Percentiles rank a stretch among this genome's conserved stretches.
Conservation (phyloP, 2,329 filamentous ascomycete species). For the Stemphylium lycopersici region DNA sequence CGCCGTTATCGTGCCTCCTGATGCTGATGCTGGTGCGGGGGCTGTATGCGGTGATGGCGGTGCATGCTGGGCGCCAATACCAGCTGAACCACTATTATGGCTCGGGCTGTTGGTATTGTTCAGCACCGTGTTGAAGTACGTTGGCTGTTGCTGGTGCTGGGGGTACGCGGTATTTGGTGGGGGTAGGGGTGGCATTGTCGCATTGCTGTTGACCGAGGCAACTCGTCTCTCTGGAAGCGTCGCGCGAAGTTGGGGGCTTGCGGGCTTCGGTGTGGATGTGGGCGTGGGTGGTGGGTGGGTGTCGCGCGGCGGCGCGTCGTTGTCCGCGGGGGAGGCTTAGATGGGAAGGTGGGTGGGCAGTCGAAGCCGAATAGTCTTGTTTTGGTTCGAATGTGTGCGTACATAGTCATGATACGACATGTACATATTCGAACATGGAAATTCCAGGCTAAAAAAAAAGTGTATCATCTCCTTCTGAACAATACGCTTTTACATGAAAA, state of each 20-base stretch:
- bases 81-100: background rate
- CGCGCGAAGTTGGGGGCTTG: too few species aligned
- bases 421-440: too few species aligned
- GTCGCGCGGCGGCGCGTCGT: background rate
- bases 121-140: background rate
- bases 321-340: constrained; percentile 27
- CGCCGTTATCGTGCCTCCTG: too few species aligned
- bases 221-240: too few species aligned
- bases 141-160: background rate
- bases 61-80: background rate
- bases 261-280: too few species aligned
- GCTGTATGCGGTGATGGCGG: background rate
- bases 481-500: too few species aligned
- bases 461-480: too few species aligned
- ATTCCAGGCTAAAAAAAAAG: too few species aligned
- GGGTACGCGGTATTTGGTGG: background rate
- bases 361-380: background rate
- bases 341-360: constrained; percentile 27
- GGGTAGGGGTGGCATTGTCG: constrained; percentile 4
- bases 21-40: too few species aligned
- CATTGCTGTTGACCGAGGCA: constrained; percentile 1
- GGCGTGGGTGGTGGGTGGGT: constrained; percentile 8
- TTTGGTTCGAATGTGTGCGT: background rate
- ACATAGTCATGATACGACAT: background rate
- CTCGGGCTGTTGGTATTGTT: background rate